phyloP scores from a whole-genome alignment of 2,329 filamentous ascomycete species.

The Neoscytalidium dimidiatum region DNA sequence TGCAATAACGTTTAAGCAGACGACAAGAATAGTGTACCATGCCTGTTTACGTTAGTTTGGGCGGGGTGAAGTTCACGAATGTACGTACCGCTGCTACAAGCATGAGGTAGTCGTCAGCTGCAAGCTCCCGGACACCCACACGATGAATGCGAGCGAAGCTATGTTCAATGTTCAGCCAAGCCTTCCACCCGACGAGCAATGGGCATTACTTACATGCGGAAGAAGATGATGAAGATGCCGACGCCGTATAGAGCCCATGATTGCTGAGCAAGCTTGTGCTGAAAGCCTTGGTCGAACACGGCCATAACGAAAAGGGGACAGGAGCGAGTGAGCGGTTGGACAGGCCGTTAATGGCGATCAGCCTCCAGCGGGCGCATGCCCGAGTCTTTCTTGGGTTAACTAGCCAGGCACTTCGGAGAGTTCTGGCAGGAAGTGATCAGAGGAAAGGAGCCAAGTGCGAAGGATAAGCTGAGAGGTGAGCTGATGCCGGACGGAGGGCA shows the following conservation, averaged over 20 bases:
- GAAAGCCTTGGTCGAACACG: constrained; percentile 2
- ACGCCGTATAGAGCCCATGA: constrained; percentile 35
- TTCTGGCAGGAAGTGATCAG: neutral
- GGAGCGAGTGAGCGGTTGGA: neutral
- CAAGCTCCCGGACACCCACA: constrained; percentile 23
- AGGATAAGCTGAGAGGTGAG: neutral
- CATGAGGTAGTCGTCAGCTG: constrained; percentile 35
- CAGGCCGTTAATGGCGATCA: neutral
- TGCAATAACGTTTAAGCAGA: constrained; percentile 45
- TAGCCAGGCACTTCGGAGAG: neutral
- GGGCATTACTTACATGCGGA: constrained; percentile 27
- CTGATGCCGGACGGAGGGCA: neutral
- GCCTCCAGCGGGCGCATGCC: constrained; percentile 3
- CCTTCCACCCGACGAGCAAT: neutral
- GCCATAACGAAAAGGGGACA: neutral
- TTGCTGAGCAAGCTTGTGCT: constrained; percentile 19
- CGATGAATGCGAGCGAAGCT: constrained; percentile 29
- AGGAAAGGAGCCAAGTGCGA: neutral
- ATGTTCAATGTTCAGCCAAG: neutral
- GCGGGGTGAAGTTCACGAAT: too few relatives aligned
- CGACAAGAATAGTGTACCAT: constrained; percentile 43
- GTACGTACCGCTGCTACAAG: constrained; percentile 18
- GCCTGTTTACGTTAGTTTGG: too few relatives aligned
- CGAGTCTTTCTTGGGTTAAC: neutral
- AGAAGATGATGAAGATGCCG: constrained; percentile 30